Conservation (phyloP, 345 rosid genomes). For the Citrus sinensis region DNA sequence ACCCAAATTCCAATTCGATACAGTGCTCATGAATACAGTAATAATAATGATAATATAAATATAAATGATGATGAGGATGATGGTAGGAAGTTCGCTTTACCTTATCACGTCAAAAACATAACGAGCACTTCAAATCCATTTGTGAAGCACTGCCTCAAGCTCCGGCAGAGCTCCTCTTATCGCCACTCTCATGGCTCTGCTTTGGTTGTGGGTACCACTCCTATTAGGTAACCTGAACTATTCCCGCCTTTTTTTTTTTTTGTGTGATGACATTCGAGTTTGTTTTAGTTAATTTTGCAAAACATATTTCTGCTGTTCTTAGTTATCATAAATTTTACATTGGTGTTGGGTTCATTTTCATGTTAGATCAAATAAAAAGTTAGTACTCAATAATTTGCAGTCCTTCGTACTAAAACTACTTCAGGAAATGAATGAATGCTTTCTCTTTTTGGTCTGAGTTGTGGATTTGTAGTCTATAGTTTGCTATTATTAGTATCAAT, state of each 20-base stretch:
- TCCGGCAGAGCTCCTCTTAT: slow-evolving; percentile 70
- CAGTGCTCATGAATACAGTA: neutral
- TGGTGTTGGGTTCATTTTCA: neutral
- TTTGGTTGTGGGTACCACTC: slow-evolving; percentile 76
- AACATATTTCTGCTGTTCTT: neutral
- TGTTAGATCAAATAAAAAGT: neutral
- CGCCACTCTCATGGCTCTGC: slow-evolving; percentile 75
- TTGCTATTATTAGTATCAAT: neutral
- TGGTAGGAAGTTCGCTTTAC: slow-evolving; percentile 28
- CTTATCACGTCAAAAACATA: slow-evolving; percentile 49
- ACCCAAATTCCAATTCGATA: slow-evolving; percentile 19
- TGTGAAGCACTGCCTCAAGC: slow-evolving; percentile 89
- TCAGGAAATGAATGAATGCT: neutral
- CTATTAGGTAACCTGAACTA: slow-evolving; percentile 52
- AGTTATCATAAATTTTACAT: neutral
- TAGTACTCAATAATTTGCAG: neutral
- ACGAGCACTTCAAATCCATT: slow-evolving; percentile 78
- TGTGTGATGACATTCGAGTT: neutral
- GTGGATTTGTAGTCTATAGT: neutral
- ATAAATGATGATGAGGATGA: neutral
- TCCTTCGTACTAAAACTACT: neutral
- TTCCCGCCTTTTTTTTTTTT: neutral
- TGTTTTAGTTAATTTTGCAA: neutral
- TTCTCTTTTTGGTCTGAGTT: neutral
- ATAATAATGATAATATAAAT: too few species aligned